A percentile compares a stretch with the other conserved stretches of the same genome.
phyloP scores from a whole-genome alignment of 495 filamentous ascomycete species.

The Tuber calosporum region DNA sequence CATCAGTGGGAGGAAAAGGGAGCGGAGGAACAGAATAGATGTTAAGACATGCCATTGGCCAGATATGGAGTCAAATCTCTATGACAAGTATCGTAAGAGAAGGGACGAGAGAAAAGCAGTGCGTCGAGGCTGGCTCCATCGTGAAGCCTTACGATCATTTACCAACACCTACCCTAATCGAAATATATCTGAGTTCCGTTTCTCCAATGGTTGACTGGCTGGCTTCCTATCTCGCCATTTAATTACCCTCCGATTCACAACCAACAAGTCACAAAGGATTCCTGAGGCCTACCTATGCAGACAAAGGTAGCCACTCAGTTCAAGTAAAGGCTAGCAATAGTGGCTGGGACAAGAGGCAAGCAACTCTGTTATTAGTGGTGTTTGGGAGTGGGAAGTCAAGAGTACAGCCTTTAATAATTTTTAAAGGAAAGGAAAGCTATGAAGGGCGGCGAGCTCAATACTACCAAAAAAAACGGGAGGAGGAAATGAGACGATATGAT shows the following conservation, averaged over 20 bases:
- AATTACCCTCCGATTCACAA: constrained; percentile 9
- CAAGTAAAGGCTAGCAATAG: background rate
- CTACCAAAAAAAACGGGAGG: background rate
- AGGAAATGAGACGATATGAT: background rate
- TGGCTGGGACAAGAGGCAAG: constrained; percentile 11
- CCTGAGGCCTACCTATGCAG: background rate
- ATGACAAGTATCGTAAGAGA: background rate
- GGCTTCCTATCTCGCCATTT: constrained; percentile 8
- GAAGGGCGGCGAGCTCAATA: background rate
- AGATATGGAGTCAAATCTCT: background rate
- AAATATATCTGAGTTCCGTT: background rate
- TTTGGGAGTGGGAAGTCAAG: constrained; percentile 2
- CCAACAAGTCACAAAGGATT: constrained; percentile 17
- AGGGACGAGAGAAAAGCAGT: constrained; percentile 13
- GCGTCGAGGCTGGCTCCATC: background rate
- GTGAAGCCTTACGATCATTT: background rate
- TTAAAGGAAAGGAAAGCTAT: constrained; percentile 9
- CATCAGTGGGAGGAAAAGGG: background rate
- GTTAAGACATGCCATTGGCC: background rate
- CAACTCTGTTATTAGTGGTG: constrained; percentile 5
- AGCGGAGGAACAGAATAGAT: background rate
- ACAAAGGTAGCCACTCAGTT: constrained; percentile 3
- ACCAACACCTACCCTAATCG: background rate
- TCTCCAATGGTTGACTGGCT: constrained; percentile 12
- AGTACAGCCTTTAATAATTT: constrained; percentile 9